phyloP scores from a whole-genome alignment of 345 rosid species.

The Brassica rapa region DNA sequence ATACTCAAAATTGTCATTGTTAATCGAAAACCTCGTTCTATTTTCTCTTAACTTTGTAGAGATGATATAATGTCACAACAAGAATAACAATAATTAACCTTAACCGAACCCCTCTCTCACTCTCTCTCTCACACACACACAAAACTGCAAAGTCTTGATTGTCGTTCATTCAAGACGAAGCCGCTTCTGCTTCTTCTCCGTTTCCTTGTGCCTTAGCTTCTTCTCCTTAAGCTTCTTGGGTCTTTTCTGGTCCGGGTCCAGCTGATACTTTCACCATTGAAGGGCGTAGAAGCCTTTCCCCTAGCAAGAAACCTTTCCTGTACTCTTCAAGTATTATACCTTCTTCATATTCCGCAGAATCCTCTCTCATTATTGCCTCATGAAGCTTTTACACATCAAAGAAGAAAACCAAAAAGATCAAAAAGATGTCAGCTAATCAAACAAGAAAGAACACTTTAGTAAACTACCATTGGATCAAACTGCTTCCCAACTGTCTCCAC shows the following conservation, averaged over 20 bases:
- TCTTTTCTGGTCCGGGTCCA: slow-evolving; percentile 86
- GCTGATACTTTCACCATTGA: slow-evolving; percentile 98
- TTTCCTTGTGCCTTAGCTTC: slow-evolving; percentile 34
- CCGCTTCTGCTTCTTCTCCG: slow-evolving; percentile 38
- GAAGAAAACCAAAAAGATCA: neutral
- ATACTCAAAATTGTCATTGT: neutral
- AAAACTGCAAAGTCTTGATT: slow-evolving; percentile 13
- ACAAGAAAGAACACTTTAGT: slow-evolving; percentile 25
- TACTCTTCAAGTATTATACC: slow-evolving; percentile 79
- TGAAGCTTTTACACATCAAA: slow-evolving; percentile 58
- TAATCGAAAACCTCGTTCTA: neutral
- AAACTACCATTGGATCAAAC: slow-evolving; percentile 93
- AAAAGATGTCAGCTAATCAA: neutral
- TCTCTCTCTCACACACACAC: neutral
- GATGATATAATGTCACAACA: slow-evolving; percentile 14
- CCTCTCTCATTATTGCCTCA: slow-evolving; percentile 95
- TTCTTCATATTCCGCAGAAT: slow-evolving; percentile 76
- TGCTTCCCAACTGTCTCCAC: slow-evolving; percentile 81
- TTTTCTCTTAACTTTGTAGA: slow-evolving; percentile 21
- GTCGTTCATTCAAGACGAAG: slow-evolving; percentile 43
- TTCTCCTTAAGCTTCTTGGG: slow-evolving; percentile 48
- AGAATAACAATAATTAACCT: slow-evolving; percentile 13
- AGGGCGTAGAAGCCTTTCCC: slow-evolving; percentile 84
- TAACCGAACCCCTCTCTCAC: slow-evolving; percentile 12
- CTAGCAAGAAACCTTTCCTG: slow-evolving; percentile 83